phyloP scores from a whole-genome alignment of 306 rosid species.

The Ziziphus jujuba region DNA sequence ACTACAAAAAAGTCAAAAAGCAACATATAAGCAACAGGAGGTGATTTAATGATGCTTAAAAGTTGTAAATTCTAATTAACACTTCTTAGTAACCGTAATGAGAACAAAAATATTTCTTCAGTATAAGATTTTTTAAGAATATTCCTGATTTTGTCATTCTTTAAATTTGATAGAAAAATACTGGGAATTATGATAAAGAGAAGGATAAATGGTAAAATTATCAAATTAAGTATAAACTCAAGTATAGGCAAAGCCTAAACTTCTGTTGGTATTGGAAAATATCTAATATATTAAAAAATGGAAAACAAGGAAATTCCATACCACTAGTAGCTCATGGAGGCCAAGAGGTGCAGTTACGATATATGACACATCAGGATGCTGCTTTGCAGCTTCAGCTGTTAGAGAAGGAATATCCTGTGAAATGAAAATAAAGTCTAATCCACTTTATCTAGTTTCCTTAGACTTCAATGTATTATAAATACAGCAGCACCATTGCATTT shows the following conservation, averaged over 20 bases:
- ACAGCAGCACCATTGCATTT: background rate
- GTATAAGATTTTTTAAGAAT: background rate
- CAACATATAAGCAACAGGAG: background rate
- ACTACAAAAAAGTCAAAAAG: background rate
- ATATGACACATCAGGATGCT: conserved; percentile 68
- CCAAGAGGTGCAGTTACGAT: conserved; percentile 90
- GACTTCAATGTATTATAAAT: background rate
- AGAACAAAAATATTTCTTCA: background rate
- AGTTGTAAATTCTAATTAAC: too few relatives aligned
- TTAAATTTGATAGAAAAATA: background rate
- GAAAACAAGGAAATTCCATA: conserved; percentile 28
- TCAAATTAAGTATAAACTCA: conserved; percentile 9
- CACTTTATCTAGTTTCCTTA: background rate
- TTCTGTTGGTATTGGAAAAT: background rate
- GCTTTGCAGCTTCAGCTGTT: conserved; percentile 83
- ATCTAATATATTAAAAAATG: background rate
- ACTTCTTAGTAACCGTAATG: background rate
- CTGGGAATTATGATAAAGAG: background rate
- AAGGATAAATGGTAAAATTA: background rate
- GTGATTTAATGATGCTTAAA: background rate
- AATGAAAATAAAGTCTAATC: conserved; percentile 7
- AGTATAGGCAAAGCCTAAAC: conserved; percentile 7
- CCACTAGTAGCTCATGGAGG: conserved; percentile 80
- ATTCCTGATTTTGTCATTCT: background rate
- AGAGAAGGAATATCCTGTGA: conserved; percentile 89